A percentile compares a stretch with the other conserved stretches of the same genome.
phyloP scores from a whole-genome alignment of 495 filamentous ascomycete species.

The Penicillium turbatum region DNA sequence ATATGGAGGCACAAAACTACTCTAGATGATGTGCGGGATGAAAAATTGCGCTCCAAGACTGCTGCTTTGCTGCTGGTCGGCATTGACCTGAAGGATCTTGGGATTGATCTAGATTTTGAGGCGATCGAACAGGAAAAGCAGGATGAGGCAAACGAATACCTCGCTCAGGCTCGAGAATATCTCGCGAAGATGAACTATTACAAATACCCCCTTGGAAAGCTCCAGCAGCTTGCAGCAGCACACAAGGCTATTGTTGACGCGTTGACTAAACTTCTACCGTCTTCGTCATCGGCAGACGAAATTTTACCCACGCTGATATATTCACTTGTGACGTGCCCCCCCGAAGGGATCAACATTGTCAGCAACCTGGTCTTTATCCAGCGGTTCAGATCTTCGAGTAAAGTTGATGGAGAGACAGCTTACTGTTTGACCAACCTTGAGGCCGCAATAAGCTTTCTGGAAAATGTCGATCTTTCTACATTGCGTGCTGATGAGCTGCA shows the following conservation, averaged over 20 bases:
- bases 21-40: slow-evolving; percentile 91
- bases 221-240: slow-evolving; percentile 78
- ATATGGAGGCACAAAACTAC: slow-evolving; percentile 90
- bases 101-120: slow-evolving; percentile 62
- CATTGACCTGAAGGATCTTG: slow-evolving; percentile 81
- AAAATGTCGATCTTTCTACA: slow-evolving; percentile 91
- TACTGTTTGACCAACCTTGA: slow-evolving; percentile 97
- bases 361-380: slow-evolving; percentile 94
- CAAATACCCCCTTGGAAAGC: slow-evolving; percentile 83
- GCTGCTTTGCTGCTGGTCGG: slow-evolving; percentile 87
- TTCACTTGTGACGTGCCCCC: slow-evolving; percentile 83
- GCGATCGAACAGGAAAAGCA: slow-evolving; percentile 56
- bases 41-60: slow-evolving; percentile 90
- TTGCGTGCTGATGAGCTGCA: slow-evolving; percentile 75
- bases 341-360: slow-evolving; percentile 81
- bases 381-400: slow-evolving; percentile 79
- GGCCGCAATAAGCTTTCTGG: slow-evolving; percentile 91
- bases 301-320: slow-evolving; percentile 96
- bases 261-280: slow-evolving; percentile 65
- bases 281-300: slow-evolving; percentile 93
- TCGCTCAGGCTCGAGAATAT: slow-evolving; percentile 69
- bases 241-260: slow-evolving; percentile 95
- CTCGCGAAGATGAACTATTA: slow-evolving; percentile 81
- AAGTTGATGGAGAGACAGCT: slow-evolving; percentile 86
- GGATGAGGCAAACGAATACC: slow-evolving; percentile 64